phyloP scores from a whole-genome alignment of 257 asterid species.

The Solanum pimpinellifolium region DNA sequence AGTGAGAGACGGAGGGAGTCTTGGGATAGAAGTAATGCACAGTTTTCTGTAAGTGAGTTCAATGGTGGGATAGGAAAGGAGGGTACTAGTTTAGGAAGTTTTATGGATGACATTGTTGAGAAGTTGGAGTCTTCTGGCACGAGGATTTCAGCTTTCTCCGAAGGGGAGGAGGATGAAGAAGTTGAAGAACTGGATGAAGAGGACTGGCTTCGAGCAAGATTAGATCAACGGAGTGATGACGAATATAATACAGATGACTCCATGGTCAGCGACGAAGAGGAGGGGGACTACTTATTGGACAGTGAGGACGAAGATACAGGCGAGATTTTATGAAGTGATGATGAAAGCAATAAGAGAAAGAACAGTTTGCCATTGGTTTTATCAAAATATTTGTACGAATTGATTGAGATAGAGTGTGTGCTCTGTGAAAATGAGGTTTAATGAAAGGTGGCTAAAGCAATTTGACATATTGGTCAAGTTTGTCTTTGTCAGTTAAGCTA shows the following conservation, averaged over 20 bases:
- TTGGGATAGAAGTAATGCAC: constrained; percentile 15
- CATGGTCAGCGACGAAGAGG: constrained; percentile 22
- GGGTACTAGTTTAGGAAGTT: constrained; percentile 15
- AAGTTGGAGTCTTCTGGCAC: constrained; percentile 19
- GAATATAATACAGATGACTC: background rate
- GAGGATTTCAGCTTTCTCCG: constrained; percentile 55
- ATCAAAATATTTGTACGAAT: background rate
- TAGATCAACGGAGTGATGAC: background rate
- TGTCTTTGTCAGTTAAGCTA: background rate
- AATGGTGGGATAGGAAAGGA: constrained; percentile 34
- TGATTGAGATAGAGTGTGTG: background rate
- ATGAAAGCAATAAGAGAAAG: background rate
- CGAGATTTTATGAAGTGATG: background rate
- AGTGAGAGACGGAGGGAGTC: constrained; percentile 21
- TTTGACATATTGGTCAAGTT: background rate
- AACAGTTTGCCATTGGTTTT: background rate
- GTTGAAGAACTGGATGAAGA: constrained; percentile 21
- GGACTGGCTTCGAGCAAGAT: constrained; percentile 12
- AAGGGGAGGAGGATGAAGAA: constrained; percentile 52
- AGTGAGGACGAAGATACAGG: constrained; percentile 33
- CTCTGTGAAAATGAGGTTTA: background rate
- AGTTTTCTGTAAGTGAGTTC: constrained; percentile 51
- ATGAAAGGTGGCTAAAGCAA: background rate
- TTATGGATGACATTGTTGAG: constrained; percentile 29
- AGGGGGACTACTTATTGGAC: constrained; percentile 30